Conservation (phyloP, 495 filamentous ascomycete species). For the Chaetomium cochliodes region DNA sequence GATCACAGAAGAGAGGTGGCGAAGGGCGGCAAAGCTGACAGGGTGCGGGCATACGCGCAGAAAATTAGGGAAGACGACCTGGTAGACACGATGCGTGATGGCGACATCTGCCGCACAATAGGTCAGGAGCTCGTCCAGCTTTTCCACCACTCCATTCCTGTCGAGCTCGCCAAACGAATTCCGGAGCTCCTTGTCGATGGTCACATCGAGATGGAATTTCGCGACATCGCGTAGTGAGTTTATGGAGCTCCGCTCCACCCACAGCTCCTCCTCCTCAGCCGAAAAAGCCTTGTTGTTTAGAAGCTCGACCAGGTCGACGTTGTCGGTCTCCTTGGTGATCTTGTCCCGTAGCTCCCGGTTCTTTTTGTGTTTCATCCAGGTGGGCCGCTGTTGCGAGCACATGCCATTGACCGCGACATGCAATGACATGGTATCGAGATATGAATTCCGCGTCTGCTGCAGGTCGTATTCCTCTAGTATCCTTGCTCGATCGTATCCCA, state of each 20-base stretch:
- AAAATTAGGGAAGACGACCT: conserved; percentile 86
- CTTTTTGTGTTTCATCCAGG: conserved; percentile 95
- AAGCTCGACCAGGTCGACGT: conserved; percentile 67
- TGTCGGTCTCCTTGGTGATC: conserved; percentile 67
- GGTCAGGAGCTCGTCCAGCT: conserved; percentile 79
- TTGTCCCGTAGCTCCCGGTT: conserved; percentile 79
- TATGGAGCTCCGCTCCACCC: conserved; percentile 89
- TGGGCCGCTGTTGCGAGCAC: conserved; percentile 94
- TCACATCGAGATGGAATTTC: conserved; percentile 88
- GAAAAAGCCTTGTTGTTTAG: conserved; percentile 63
- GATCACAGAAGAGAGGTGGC: conserved; percentile 89
- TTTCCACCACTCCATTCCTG: conserved; percentile 61
- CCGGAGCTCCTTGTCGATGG: conserved; percentile 85
- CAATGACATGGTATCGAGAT: conserved; percentile 96
- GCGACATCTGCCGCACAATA: conserved; percentile 96
- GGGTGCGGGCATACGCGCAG: conserved; percentile 89
- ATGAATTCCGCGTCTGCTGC: conserved; percentile 76
- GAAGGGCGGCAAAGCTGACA: conserved; percentile 90
- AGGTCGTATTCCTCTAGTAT: conserved; percentile 87
- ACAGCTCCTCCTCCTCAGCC: conserved; percentile 90
- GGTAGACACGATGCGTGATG: conserved; percentile 88
- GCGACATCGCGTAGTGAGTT: conserved; percentile 96
- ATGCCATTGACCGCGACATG: conserved; percentile 98
- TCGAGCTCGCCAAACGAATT: conserved; percentile 85
- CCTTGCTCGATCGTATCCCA: conserved; percentile 91